Evolutionary conservation across 495 filamentous ascomycete genomes (phyloP), one percentile per base, ranked within the genome.

Genomic region (Penicillium diatomitis): DNA sequence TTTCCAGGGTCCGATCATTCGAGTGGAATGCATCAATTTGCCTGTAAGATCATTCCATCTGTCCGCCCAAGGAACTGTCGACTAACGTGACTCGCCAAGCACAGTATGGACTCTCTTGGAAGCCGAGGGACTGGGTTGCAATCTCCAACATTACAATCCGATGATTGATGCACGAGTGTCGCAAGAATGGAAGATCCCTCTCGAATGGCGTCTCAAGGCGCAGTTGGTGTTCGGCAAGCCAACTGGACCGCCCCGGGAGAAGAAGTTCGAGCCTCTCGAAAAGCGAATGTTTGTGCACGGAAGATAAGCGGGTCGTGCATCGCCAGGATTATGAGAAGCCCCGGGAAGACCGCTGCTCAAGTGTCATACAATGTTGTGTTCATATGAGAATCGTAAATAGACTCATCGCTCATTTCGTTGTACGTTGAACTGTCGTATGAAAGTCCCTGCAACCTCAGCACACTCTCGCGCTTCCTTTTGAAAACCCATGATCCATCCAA

Each of bases 141-240:
- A 81, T 69, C 72, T 89, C 4, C 85, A 89, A 71, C 85, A 87
- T 64, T 86, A 87, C 71, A 84, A 41, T 27, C 64, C 83, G 2
- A 57, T 85, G 42, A 64, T 86, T 45, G 81, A 85, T 65, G 68
- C 58, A 38, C 75, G 75, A 65, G 78, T 81, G 8, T 57, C 63
- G 31, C 63, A 69, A 48, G 56, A 73, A 46, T 87, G 83, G 83
- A 72, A 71, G 10, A 53, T 86, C 10, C 76, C 79, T 35, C 44
- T 54, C 31, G 72, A 69, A 44, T 89, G 84, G 84, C 73, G 71
- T 51, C 62, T 86, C 41, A 71, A 68, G 44, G 74, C 77, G 27
- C 78, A 83, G 68, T 59, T 85, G 51, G 79, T 83, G 39, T 81
- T 85, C 61, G 83, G 83, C 42, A 77, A 76, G 43, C 71, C 65